phyloP scores from a whole-genome alignment of 2,329 filamentous ascomycete genomes.

The Hypomyces perniciosus region DNA sequence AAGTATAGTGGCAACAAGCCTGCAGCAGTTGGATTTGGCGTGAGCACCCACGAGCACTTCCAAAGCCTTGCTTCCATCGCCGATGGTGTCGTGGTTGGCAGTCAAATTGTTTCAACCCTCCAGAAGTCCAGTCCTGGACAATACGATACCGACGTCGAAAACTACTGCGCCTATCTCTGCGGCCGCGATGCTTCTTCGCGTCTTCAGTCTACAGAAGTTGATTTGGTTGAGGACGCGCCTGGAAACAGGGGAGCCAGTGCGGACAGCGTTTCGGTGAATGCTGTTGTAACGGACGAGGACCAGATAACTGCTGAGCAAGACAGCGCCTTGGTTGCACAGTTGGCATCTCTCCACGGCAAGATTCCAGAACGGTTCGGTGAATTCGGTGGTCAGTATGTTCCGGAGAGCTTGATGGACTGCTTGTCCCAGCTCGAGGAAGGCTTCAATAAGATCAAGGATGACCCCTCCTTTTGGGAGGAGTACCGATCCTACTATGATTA shows the following conservation, averaged over 20 bases:
- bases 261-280: conserved; percentile 46
- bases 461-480: conserved; percentile 94
- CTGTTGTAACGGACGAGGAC: conserved; percentile 60
- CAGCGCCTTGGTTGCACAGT: conserved; percentile 67
- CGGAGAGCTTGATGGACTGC: conserved; percentile 97
- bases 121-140: conserved; percentile 28
- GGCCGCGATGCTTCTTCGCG: conserved; percentile 37
- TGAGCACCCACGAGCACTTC: conserved; percentile 94
- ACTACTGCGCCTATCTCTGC: conserved; percentile 71
- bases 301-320: conserved; percentile 54
- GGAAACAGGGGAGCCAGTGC: conserved; percentile 39
- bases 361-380: conserved; percentile 87
- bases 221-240: conserved; percentile 61
- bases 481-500: conserved; percentile 94
- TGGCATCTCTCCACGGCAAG: conserved; percentile 73
- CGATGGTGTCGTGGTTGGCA: conserved; percentile 94
- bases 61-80: conserved; percentile 74
- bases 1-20: conserved; percentile 87
- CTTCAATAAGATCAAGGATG: conserved; percentile 80
- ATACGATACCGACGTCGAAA: conserved; percentile 64
- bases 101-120: conserved; percentile 83
- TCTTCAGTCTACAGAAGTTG: conserved; percentile 54
- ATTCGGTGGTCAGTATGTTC: conserved; percentile 95
- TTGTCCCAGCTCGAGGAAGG: conserved; percentile 83
- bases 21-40: conserved; percentile 89